These are phyloP conservation scores for Fusarium compactum DNA, from an alignment of 2,329 filamentous ascomycete species.

Conservation along the genomic window DNA sequence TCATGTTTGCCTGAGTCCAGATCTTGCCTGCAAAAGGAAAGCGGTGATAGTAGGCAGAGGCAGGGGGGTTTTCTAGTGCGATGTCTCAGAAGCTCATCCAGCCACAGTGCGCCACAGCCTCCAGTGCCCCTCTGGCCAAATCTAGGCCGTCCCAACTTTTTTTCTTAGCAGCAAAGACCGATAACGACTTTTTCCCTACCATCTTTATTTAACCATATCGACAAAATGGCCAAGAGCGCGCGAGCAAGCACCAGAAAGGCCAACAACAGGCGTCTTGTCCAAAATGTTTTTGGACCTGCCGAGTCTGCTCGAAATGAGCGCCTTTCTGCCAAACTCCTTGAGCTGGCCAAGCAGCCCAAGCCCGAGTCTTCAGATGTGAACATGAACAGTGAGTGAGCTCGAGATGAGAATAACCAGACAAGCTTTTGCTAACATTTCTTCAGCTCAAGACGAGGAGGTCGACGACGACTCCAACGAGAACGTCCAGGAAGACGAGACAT, in stretches of 20 bases:
- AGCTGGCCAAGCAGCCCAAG: slow-evolving; percentile 81
- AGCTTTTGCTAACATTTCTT: slow-evolving; percentile 13
- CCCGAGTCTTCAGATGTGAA: slow-evolving; percentile 66
- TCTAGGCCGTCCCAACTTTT: slow-evolving; percentile 31
- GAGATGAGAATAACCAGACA: not conserved
- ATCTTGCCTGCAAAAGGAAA: slow-evolving; percentile 31
- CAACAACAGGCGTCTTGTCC: slow-evolving; percentile 85
- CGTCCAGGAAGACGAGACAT: slow-evolving; percentile 42
- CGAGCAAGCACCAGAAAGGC: slow-evolving; percentile 83
- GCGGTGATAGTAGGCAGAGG: slow-evolving; percentile 42
- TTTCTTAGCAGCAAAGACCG: slow-evolving; percentile 40
- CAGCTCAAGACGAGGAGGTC: slow-evolving; percentile 48
- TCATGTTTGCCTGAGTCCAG: slow-evolving; percentile 39
- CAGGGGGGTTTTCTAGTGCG: slow-evolving; percentile 5
- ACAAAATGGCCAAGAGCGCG: slow-evolving; percentile 86
- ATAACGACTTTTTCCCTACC: slow-evolving; percentile 33
- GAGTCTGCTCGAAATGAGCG: slow-evolving; percentile 84
- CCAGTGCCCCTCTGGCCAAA: slow-evolving; percentile 10
- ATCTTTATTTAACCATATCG: slow-evolving; percentile 27
- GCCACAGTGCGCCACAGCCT: slow-evolving; percentile 39
- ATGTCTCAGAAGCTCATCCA: not conserved
- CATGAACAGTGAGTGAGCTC: slow-evolving; percentile 56
- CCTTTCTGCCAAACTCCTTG: slow-evolving; percentile 86
- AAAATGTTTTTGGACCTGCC: slow-evolving; percentile 84
- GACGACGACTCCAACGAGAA: slow-evolving; percentile 50